Evolutionary conservation across 495 filamentous ascomycete species (phyloP), one percentile per base, ranked within the genome.

Genomic region (Hyaloscypha bicolor): DNA sequence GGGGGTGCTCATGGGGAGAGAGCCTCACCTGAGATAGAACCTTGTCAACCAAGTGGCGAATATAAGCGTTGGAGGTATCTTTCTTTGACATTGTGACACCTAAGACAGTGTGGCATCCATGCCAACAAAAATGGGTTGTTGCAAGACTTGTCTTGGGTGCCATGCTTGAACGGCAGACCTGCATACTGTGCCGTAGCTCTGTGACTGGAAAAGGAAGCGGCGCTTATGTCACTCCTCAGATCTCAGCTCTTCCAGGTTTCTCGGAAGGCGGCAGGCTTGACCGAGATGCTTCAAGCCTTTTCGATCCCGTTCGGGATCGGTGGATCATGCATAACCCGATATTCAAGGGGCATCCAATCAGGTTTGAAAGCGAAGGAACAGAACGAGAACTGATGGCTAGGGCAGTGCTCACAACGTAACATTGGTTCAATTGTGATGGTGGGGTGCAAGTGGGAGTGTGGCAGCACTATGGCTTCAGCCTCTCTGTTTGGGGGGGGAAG

Each of bases 361-460:
- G n/a, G 3, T 33, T 5, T 64, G 25, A 31, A 2, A 33, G 25
- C 22, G 6, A 19, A 55, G 32, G 9, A 39, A 29, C 6, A 33
- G 48, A 64, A 33, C 21, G 22, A 56, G 42, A 51, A 39, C 21
- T 35, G 60, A 62, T 1, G 29, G 31, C 53, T 42, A 52, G 61
- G 61, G 61, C 61, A 63, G 61, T 63, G 61, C 45, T 48, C 45
- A 56, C 16, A 33, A 37, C 32, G 62, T 64, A 53, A 22, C 42
- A 42, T 6, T 63, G 62, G 62, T 21, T 55, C 30, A 25, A 55
- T 35, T 64, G 48, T 33, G 31, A 56, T 64, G 62, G 48, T 55
- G 62, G 62, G 62, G 62, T 64, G 51, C 25, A 12, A 35, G 51
- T 29, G 51, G 12, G 19, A 12, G 30, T 1, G 25, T 25, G 29